Percentiles rank a stretch among this genome's conserved stretches.
Conservation (phyloP, 176 grass and related monocot species). For the Aegilops longissima region DNA sequence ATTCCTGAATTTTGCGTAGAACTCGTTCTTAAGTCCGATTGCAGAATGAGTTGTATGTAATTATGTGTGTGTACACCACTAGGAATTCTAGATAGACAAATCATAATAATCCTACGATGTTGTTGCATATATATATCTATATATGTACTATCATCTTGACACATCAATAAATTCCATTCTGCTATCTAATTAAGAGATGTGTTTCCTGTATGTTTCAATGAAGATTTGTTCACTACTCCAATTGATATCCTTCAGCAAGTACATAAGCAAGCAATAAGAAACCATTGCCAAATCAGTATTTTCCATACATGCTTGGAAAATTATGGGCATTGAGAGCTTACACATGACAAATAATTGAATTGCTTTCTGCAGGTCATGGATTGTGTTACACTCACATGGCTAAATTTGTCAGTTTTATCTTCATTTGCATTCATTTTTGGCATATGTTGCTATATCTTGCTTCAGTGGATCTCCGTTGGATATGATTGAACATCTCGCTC, state of each 20-base stretch:
- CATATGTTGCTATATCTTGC: not conserved
- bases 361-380: not conserved
- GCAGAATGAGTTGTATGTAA: conserved; percentile 30
- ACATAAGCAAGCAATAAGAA: not conserved
- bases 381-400: not conserved
- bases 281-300: not conserved
- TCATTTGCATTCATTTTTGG: not conserved
- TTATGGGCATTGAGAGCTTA: not conserved
- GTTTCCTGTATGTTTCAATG: not conserved
- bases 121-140: not conserved
- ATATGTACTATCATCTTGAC: not conserved
- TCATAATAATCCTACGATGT: conserved; percentile 7
- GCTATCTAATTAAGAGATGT: not conserved
- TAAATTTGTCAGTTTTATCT: not conserved
- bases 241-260: not conserved
- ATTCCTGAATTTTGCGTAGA: conserved; percentile 21
- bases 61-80: conserved; percentile 13
- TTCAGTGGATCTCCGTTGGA: not conserved
- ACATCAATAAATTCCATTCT: conserved; percentile 18
- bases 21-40: not conserved
- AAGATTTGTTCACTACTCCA: not conserved
- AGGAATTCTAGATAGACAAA: not conserved
- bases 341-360: not conserved
- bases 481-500: not conserved
- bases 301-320: not conserved